Evolutionary conservation across 768 basidiomycete species (phyloP), one percentile per base, ranked within the genome.

Genomic region (Butyriboletus loyo): DNA sequence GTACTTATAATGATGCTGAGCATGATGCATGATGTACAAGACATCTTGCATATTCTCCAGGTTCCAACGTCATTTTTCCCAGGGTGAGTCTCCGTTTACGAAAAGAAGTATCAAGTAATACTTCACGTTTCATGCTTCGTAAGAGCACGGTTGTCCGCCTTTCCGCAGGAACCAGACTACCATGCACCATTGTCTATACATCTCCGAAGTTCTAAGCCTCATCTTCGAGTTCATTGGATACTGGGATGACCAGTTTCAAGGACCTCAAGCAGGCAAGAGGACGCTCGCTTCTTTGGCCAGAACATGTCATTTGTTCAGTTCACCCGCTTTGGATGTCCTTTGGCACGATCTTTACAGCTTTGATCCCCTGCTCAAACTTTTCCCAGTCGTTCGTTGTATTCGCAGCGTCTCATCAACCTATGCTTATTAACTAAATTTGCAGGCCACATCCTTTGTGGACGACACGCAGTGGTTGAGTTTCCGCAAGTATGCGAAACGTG

Each of bases 171-270:
- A 7, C 41, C 2, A 42, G 30, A 35, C 32, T 2, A 24, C 22
- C 28, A 97, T 75, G 14, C 92, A 61, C 28, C 43, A 35, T 21
- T 60, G 46, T 56, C 43, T 59, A 17, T 28, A 7, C 30, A 41
- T 60, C 35, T 44, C 49, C 22, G 58, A 60, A n/a, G n/a, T 60
- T 5, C 46, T 61, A n/a, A 4, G 0, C n/a, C 43, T 52, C 41
- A 36, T 52, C 50, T 46, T 60, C 30, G 11, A 52, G 9, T 49
- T 25, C 27, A 30, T 41, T 7, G 8, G 14, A 30, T 27, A n/a
- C 19, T n/a, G 15, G 13, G 55, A 57, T 19, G 43, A 41, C 10
- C 45, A 28, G 7, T 10, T 15, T n/a, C 22, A 31, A 2, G 37
- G 21, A 21, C 30, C 38, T 19, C 47, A 11, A 24, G n/a, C 5